phyloP scores from a whole-genome alignment of 352 stramenopile species.

The Phytopythium mirpurense region DNA sequence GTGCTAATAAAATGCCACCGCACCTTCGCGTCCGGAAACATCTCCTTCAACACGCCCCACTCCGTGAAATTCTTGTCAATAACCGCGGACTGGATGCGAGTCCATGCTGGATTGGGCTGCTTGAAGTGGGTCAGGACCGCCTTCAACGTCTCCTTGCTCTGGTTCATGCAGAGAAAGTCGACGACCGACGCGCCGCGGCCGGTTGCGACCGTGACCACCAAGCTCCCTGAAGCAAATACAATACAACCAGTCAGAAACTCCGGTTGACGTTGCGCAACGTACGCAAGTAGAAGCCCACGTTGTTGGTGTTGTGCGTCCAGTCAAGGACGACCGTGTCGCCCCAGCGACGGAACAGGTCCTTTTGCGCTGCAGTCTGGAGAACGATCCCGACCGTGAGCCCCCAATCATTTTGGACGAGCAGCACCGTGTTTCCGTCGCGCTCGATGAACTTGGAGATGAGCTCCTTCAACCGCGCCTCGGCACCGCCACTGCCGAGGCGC shows the following conservation, averaged over 20 bases:
- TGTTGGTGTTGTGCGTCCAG: neutral
- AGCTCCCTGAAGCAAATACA: neutral
- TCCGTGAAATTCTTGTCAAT: constrained; percentile 15
- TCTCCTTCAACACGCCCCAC: constrained; percentile 5
- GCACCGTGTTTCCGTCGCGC: neutral
- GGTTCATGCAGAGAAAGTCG: constrained; percentile 6
- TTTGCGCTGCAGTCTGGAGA: neutral
- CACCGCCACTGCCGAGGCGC: neutral
- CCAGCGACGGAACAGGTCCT: neutral
- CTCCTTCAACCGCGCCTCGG: neutral
- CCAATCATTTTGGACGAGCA: neutral
- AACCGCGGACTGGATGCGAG: constrained; percentile 1
- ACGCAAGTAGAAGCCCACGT: neutral
- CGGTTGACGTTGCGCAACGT: neutral
- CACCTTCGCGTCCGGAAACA: constrained; percentile 3
- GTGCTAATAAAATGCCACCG: neutral
- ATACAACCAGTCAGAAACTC: neutral
- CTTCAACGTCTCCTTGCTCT: constrained; percentile 6
- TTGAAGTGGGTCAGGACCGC: constrained; percentile 9
- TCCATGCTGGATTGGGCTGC: constrained; percentile 4
- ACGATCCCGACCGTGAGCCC: neutral
- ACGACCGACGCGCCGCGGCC: constrained; percentile 7
- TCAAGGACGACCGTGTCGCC: neutral
- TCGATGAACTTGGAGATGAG: neutral
- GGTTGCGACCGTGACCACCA: constrained; percentile 6